Evolutionary conservation across 495 filamentous ascomycete genomes (phyloP), one percentile per base, ranked within the genome.

Genomic region (Ascobolus immersus): DNA sequence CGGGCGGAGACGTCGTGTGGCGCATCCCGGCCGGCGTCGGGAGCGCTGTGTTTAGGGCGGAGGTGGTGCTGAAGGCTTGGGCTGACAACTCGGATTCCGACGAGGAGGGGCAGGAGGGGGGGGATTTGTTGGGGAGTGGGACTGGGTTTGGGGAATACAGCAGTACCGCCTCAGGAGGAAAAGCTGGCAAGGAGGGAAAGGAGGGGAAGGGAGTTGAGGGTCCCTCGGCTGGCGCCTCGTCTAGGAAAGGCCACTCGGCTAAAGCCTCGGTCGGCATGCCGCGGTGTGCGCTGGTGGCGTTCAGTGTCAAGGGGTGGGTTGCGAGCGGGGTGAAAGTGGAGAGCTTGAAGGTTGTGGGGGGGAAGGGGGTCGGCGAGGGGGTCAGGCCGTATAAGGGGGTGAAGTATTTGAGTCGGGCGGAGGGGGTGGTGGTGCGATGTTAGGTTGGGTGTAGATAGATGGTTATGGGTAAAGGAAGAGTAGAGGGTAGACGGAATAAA

Each of bases 301-400:
- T 99, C 53, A 67, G 69, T 18, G 78, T 93, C 10, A 81, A 79
- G 50, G 89, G 89, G 9, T 94, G 86, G 86, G 55, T 94, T 40
- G 70, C 81, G 4, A 94, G 86, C 47, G 86, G 86, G 18, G 73
- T 99, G 38, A 81, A 69, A 48, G 80, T 99, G 2, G 86, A 94
- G 33, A 80, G 77, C 44, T 62, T 99, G 34, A 61, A 67, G 21
- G 61, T 99, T 29, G 81, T 93, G 46, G 58, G 64, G n/a, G 70
- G 77, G 43, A 80, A 71, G 56, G 86, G 86, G 2, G 40, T 99
- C 8, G 81, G 79, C 1, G 77, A 90, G 43, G 68, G 73, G 8
- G 67, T 94, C 27, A 82, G 77, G 52, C 86, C 89, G 25, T 99
- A 90, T 52, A 99, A 94, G 57, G 89, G 86, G 9, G 86, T 94